Conservation (phyloP, 2,329 filamentous ascomycete species). For the Tetracladium maxilliforme region DNA sequence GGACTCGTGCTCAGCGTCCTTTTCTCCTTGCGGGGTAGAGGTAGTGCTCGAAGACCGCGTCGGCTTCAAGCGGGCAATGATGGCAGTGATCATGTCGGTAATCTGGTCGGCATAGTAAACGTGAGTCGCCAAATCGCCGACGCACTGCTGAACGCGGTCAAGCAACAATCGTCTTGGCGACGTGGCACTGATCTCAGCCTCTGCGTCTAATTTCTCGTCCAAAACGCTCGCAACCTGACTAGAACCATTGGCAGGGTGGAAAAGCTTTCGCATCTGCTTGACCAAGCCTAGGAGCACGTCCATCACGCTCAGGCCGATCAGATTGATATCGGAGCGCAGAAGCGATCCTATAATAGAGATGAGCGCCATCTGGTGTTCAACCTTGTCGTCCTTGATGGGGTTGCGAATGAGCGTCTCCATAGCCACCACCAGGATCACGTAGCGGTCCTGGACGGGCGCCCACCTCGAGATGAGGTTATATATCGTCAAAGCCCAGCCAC, state of each 20-base stretch:
- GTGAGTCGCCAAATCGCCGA: conserved; percentile 84
- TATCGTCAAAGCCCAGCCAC: conserved; percentile 69
- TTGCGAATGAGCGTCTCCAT: conserved; percentile 62
- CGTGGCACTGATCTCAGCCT: conserved; percentile 24
- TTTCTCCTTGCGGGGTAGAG: too few species aligned
- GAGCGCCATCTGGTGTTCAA: conserved; percentile 62
- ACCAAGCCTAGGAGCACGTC: conserved; percentile 79
- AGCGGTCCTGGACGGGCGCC: conserved; percentile 89
- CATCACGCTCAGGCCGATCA: conserved; percentile 94
- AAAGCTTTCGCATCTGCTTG: conserved; percentile 64
- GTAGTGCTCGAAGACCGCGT: too few species aligned
- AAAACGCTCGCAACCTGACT: conserved; percentile 4
- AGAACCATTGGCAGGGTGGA: conserved; percentile 31
- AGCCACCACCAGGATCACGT: conserved; percentile 71
- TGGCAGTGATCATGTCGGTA: conserved; percentile 77
- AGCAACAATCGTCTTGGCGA: conserved; percentile 51
- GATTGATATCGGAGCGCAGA: conserved; percentile 75
- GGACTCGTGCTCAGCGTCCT: too few species aligned
- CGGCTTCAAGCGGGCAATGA: conserved; percentile 67
- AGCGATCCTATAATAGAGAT: conserved; percentile 69
- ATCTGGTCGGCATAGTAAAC: conserved; percentile 97
- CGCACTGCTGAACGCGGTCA: conserved; percentile 60
- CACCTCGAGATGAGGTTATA: conserved; percentile 70
- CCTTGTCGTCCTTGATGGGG: conserved; percentile 52
- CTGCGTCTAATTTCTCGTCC: conserved; percentile 17